Evolutionary conservation across 176 grass and related monocot genomes (phyloP).

Genomic region (Cenchrus purpureus): DNA sequence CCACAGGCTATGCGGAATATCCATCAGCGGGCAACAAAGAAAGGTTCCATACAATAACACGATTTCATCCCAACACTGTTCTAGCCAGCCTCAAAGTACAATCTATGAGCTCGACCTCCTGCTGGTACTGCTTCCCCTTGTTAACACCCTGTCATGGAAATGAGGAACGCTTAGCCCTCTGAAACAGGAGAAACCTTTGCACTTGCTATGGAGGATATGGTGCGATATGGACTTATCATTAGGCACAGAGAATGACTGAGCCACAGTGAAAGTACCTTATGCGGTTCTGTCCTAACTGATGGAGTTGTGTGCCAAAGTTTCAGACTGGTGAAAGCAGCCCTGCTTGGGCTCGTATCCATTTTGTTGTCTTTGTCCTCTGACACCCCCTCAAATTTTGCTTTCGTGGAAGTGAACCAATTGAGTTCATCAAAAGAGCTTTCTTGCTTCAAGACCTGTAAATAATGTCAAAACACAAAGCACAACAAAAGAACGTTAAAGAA

Average conservation of each 20-base stretch:
- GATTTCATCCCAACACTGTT: slow-evolving; percentile 53
- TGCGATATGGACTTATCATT: background rate
- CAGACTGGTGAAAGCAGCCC: slow-evolving; percentile 39
- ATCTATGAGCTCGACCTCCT: slow-evolving; percentile 67
- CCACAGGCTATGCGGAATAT: background rate
- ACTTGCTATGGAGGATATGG: background rate
- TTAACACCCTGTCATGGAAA: slow-evolving; percentile 49
- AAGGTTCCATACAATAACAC: background rate
- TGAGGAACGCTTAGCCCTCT: background rate
- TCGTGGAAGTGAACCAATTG: slow-evolving; percentile 64
- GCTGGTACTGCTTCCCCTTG: slow-evolving; percentile 46
- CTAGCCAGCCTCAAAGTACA: slow-evolving; percentile 54
- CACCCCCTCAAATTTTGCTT: slow-evolving; percentile 48
- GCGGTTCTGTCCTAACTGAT: slow-evolving; percentile 45
- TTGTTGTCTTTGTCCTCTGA: slow-evolving; percentile 33
- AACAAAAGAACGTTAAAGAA: no score
- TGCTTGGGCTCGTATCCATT: slow-evolving; percentile 42
- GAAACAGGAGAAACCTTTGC: slow-evolving; percentile 14
- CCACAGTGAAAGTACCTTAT: slow-evolving; percentile 46
- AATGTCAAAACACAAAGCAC: slow-evolving; percentile 3
- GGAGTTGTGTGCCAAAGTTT: slow-evolving; percentile 49
- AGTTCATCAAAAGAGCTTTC: slow-evolving; percentile 64
- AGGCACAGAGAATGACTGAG: background rate
- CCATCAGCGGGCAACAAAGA: background rate
- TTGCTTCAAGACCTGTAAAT: slow-evolving; percentile 58